Base-by-base conservation (phyloP, 2,329 filamentous ascomycete species). In the Tolypocladium capitatum region DNA sequence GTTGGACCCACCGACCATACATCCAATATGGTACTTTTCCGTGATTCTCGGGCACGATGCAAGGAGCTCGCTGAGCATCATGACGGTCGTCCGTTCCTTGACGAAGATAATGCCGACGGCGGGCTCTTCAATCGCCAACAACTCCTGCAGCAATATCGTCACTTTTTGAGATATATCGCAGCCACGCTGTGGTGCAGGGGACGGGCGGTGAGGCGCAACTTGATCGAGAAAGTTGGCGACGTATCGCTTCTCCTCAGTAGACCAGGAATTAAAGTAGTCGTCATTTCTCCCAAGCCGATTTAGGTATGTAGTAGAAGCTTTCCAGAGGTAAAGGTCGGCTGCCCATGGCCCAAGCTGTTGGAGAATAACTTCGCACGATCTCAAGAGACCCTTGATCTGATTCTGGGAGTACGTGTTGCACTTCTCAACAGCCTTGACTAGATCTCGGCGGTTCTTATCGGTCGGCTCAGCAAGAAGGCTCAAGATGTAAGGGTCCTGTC, bases 101-200 rank as follows among this genome's bases (percentile, higher is more conserved):
- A 78, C 84, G 53, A 90, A 90, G 0, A 89, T 64, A 16, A 90
- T 80, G 0, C 81, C 80, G 4, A 75, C 71, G 0, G 70, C 62
- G 1, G 63, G 58, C 1, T 70, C 61, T 2, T 72, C 61, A 13
- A 65, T 59, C 2, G 58, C 56, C 2, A 76, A 53, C 16, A 84
- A 71, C 5, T 75, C 64, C 5, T 62, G 48, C 3, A 87, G 61
- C 16, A 90, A 66, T 6, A 65, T 61, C 18, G 59, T 55, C 2
- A 77, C 68, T 56, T 88, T 87, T n/a, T 73, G 58, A 0, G 83
- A 80, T 1, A 83, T 46, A 7, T 65, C 55, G 2, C 48, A 21
- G 2, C 40, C n/a, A 2, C 35, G 40, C 6, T 52, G 52, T 5
- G 57, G 53, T n/a, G 47, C 46, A 4, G 50, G 34, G 1, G 53